Base-by-base conservation (phyloP, 805 yeast species). In the Alloascoidea africana region DNA sequence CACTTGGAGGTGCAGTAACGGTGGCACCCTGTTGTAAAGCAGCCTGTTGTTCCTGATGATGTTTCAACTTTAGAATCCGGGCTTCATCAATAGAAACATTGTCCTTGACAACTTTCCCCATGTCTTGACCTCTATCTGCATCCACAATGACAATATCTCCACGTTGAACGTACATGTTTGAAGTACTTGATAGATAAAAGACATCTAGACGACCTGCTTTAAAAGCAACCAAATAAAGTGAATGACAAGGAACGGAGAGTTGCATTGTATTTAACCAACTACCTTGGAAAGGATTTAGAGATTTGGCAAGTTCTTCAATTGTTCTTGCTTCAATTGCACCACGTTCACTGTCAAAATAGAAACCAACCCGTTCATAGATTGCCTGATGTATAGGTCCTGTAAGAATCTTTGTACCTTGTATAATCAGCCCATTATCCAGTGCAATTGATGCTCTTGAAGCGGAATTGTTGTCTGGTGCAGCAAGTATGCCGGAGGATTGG, bases 181-280 rank as follows among this genome's bases (percentile, higher is more conserved):
- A 47, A 17, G 48, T 46, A 11, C 55, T 60, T 2, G 84, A 74
- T 15, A 76, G 56, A 50, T 71, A 73, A 49, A 80, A 84, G 5
- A 83, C 84, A 54, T 85, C 95, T 39, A 77, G 58, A 33, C 96
- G 63, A 5, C 85, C 83, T 18, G 78, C 73, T 53, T 86, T 85
- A 60, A 85, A 85, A 39, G 76, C 75, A 33, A 84, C 81, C 34
- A 79, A 57, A 27, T 74, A 69, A 39, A 82, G 62, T 41, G 59
- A 60, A 37, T 39, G 40, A 40, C 45, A 36, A 4, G 60, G 56
- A 5, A 49, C 53, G 6, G 46, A 38, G 17, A 46, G 27, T 36
- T 35, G 40, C 33, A 27, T 19, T 5, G 30, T 38, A 23, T n/a
- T 23, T 23, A 23, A 23, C 30, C 30, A 23, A 23, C 13, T 8